Evolutionary conservation across 2,329 filamentous ascomycete species (phyloP), one percentile per base, ranked within the genome.

Genomic region (Cryphonectria parasitica): DNA sequence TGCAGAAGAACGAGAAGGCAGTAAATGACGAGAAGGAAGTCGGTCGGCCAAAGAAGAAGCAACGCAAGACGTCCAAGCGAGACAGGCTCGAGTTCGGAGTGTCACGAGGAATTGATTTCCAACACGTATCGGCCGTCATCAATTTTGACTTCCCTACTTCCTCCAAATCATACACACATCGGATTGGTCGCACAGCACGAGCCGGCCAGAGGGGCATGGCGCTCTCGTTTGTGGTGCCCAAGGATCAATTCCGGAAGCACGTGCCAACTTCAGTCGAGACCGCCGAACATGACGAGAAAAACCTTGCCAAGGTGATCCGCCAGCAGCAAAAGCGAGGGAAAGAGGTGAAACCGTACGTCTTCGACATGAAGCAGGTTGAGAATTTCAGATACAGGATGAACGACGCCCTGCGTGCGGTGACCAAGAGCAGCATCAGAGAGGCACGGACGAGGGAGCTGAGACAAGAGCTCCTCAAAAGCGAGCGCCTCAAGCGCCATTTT

Each of bases 31-130:
- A 67, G 10, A 67, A 77, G 39, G 72, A 67, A 7, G 72, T 75
- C 3, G 77, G 77, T 66, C 79, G 82, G 41, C 86, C 86, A 74
- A 92, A 91, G 79, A 92, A 91, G 79, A 91, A 90, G 78, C 63
- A 64, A 25, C 88, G 89, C 71, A 90, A 90, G 79, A 85, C 86
- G 22, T 83, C 85, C 7, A 91, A 90, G 76, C 85, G 84, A 41
- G 92, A 97, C 77, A 91, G 92, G 74, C 45, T 68, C 58, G 96
- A 99, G 77, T 99, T 96, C 77, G 95, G 96, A 25, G 91, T 99
- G n/a, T 95, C 95, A 15, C 89, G 96, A 76, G 96, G 95, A 70
- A 97, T 99, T 76, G 96, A 99, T 81, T 99, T 99, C 84, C 91
- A 96, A 77, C 95, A 98, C 77, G 95, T 99, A 68, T 90, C 94